Evolutionary conservation across 2,329 filamentous ascomycete species (phyloP).

Genomic region (Mariannaea elegans): DNA sequence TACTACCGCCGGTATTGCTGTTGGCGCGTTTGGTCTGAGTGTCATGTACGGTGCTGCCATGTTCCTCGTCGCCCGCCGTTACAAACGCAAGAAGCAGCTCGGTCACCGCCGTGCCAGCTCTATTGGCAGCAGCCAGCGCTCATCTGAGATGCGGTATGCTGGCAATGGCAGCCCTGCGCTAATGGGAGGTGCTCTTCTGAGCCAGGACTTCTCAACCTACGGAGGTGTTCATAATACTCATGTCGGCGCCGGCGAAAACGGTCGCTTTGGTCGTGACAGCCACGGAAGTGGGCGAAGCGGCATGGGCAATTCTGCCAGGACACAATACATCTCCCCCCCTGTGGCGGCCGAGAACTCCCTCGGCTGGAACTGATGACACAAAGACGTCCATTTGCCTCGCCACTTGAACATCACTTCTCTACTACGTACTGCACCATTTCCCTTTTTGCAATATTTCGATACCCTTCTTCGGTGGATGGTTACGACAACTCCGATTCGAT

Average conservation of each 20-base stretch:
- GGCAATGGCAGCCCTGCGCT: constrained; percentile 64
- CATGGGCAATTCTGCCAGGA: constrained; percentile 63
- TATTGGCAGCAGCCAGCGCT: constrained; percentile 59
- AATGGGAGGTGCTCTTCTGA: constrained; percentile 75
- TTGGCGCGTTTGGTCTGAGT: constrained; percentile 80
- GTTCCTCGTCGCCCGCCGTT: constrained; percentile 90
- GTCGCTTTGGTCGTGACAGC: constrained; percentile 58
- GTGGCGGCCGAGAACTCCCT: constrained; percentile 94
- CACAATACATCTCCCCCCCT: constrained; percentile 82
- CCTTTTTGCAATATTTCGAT: constrained; percentile 41
- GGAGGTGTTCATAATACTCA: constrained; percentile 50
- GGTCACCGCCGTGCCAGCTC: constrained; percentile 82
- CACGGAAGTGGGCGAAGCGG: constrained; percentile 72
- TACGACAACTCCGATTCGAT: constrained; percentile 34
- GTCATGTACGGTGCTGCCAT: constrained; percentile 92
- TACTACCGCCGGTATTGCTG: constrained; percentile 74
- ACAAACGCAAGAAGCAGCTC: constrained; percentile 84
- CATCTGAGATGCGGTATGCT: constrained; percentile 63
- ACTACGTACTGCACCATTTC: constrained; percentile 34
- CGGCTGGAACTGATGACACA: constrained; percentile 79
- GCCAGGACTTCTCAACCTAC: constrained; percentile 64
- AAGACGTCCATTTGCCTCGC: constrained; percentile 25
- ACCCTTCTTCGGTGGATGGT: constrained; percentile 45
- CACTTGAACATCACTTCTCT: constrained; percentile 31
- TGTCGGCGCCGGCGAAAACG: constrained; percentile 33